These are phyloP conservation scores for Kwoniella bestiolae DNA, from an alignment of 768 basidiomycete species.

Conservation along the genomic window DNA sequence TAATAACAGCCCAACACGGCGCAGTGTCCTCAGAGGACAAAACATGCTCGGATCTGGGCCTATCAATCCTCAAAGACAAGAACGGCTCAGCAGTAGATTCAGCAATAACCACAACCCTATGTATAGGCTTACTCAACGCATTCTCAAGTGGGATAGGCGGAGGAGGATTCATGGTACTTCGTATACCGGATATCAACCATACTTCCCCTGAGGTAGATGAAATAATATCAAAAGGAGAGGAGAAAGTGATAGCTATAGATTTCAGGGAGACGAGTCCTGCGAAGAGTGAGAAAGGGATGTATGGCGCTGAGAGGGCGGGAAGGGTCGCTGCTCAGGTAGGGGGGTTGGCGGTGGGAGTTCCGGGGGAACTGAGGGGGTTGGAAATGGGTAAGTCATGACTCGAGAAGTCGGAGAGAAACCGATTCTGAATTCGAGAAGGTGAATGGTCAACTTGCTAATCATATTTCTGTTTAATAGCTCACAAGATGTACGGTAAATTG, in stretches of 20 bases:
- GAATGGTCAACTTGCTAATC: neutral
- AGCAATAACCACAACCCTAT: constrained; percentile 76
- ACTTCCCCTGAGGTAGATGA: constrained; percentile 47
- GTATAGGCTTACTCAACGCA: constrained; percentile 73
- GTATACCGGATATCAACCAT: constrained; percentile 60
- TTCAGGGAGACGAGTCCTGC: constrained; percentile 87
- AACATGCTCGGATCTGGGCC: constrained; percentile 82
- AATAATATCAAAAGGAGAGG: constrained; percentile 17
- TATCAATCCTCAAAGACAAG: constrained; percentile 68
- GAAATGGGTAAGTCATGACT: constrained; percentile 65
- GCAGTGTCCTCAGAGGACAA: constrained; percentile 90
- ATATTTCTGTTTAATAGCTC: constrained; percentile 60
- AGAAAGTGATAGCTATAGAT: constrained; percentile 63
- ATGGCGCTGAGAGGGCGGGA: constrained; percentile 61
- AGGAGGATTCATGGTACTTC: constrained; percentile 56
- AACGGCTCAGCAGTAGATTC: constrained; percentile 94
- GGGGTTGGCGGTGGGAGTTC: constrained; percentile 85
- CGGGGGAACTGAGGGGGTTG: constrained; percentile 86
- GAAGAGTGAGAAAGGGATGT: constrained; percentile 78
- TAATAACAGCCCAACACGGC: constrained; percentile 70
- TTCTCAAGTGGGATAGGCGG: constrained; percentile 68
- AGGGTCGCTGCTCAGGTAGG: constrained; percentile 65
- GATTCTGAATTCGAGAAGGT: neutral
- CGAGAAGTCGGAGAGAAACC: too few relatives aligned
- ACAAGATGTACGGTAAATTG: constrained; percentile 77